Evolutionary conservation across 2,329 filamentous ascomycete genomes (phyloP), one percentile per base, ranked within the genome.

Genomic region (Fusarium sp.): DNA sequence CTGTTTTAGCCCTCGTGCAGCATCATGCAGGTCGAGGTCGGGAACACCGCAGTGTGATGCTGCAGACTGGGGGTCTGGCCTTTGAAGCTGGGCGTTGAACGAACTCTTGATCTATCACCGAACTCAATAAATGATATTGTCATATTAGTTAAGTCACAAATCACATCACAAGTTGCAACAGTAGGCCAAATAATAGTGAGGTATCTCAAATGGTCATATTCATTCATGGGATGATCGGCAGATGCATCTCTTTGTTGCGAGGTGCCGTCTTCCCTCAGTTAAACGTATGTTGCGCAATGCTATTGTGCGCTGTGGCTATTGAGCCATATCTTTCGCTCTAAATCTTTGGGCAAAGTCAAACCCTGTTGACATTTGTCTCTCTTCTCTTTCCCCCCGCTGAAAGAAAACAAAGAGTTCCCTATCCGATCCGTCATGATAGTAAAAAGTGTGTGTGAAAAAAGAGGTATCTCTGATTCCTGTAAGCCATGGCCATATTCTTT

Each of bases 191-290:
- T 23, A 26, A 14, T 54, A 55, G 55, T 68, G 55, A 68, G 54
- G 40, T 49, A 67, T 69, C 65, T 68, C 53, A 56, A 55, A 55
- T 50, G 24, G 15, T 43, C 26, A 58, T 32, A 15, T 59, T 66
- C 56, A 66, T 69, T 68, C 65, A 69, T 69, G 58, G 56, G 42
- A 58, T 67, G 56, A 69, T 62, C 61, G 61, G 52, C 65, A 69
- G 34, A 62, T 62, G 65, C 61, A 68, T 65, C 62, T 42, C 51
- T 43, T 40, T 42, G 47, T 45, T 58, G 56, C 61, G 23, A 68
- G 48, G 65, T 68, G 52, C 65, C 56, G 46, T 69, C 56, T 66
- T 68, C 61, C 65, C 56, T 68, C 53, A 51, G 53, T 58, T 19
- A 58, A 67, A 68, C 65, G 65, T 68, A 68, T 69, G 57, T 47